Base-by-base conservation (phyloP, 2,329 filamentous ascomycete species). In the Aspergillus texensis region DNA sequence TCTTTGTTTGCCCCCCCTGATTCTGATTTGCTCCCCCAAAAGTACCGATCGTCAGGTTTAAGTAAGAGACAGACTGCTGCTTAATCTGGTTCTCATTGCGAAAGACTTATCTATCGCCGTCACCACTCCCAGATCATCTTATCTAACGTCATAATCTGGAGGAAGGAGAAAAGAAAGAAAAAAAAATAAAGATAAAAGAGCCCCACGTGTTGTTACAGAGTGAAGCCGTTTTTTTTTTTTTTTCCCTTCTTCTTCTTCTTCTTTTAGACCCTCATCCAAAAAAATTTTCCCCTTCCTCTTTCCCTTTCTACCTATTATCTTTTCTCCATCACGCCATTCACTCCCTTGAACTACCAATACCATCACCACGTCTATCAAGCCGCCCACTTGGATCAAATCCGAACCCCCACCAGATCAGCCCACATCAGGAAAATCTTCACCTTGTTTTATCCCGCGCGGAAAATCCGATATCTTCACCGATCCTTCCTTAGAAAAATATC, bases 81-180 rank as follows among this genome's bases (percentile, higher is more conserved):
- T 30, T 19, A 16, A 32, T 52, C 11, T n/a, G 48, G 48, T 39
- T 55, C 32, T 39, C 32, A 26, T 39, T 53, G 50, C 50, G 30
- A 53, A 34, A 32, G 19, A 34, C n/a, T 21, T n/a, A 26, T 28
- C 36, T 60, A 52, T 34, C 57, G 36, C 59, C 62, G 64, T 67
- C 66, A 67, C 62, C 63, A 54, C 59, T 62, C 48, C 30, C 21
- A 28, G 39, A 56, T 43, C 41, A 34, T 30, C 34, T 60, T 54
- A 43, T 57, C 62, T 65, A 65, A 71, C 68, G 70, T 71, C 67
- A 71, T 72, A 52, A 43, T 58, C 39, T 45, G 60, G 43, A 57
- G 24, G 11, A 19, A 54, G 14, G 16, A n/a, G 21, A 16, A 24
- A 26, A 6, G 16, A 10, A 14, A 14, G 21, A 39, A 24, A 55